Evolutionary conservation across 768 basidiomycete species (phyloP).

Genomic region (Hypsizygus marmoreus): DNA sequence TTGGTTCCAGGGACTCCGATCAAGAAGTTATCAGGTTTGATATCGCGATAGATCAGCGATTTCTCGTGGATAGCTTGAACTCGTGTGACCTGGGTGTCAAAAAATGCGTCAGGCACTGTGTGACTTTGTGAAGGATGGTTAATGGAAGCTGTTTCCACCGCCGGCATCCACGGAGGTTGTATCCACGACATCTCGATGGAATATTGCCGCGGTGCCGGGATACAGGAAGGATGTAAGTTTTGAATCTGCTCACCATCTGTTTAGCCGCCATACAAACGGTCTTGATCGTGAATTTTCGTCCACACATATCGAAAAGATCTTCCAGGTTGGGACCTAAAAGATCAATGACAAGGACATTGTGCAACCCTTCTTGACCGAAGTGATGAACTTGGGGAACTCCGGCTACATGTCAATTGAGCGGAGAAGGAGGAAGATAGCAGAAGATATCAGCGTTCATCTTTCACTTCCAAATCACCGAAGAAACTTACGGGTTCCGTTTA

Average conservation of each 20-base stretch:
- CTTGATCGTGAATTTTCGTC: constrained; percentile 97
- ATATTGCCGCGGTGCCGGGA: constrained; percentile 5
- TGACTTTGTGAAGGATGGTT: constrained; percentile 4
- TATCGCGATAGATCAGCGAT: constrained; percentile 97
- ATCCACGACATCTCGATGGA: background rate
- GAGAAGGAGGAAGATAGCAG: constrained; percentile 11
- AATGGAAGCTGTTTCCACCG: constrained; percentile 2
- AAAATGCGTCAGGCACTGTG: constrained; percentile 10
- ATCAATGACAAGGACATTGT: constrained; percentile 95
- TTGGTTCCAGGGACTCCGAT: constrained; percentile 93
- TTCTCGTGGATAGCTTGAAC: constrained; percentile 98
- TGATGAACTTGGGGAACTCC: constrained; percentile 98
- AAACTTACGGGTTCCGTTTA: constrained; percentile 83
- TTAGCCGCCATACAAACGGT: constrained; percentile 99
- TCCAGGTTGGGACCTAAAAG: constrained; percentile 96
- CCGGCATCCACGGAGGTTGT: constrained; percentile 13
- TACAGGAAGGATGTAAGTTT: constrained; percentile 1
- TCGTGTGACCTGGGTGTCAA: constrained; percentile 73
- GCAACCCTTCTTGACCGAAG: constrained; percentile 97
- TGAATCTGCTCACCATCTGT: constrained; percentile 79
- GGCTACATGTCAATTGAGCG: constrained; percentile 46
- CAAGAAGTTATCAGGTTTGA: constrained; percentile 99
- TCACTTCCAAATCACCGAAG: constrained; percentile 1
- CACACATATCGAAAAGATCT: constrained; percentile 98
- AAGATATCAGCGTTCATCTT: background rate